These are phyloP conservation scores for Raddia guianensis DNA, from an alignment of 176 grass and related monocot genomes.

Conservation along the genomic window DNA sequence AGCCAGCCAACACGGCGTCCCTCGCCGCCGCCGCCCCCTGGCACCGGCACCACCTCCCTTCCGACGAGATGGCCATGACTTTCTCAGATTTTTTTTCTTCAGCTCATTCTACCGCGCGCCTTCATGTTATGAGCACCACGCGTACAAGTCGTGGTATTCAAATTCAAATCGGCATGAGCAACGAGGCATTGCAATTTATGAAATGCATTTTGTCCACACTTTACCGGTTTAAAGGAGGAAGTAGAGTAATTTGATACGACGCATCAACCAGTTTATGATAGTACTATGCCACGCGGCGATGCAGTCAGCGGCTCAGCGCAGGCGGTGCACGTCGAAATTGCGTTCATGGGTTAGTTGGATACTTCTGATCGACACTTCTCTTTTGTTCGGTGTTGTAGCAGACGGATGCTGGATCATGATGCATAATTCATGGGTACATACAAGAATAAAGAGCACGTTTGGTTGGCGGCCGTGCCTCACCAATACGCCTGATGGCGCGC, in stretches of 20 bases:
- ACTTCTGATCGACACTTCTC: background rate
- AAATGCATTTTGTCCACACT: background rate
- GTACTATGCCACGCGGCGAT: too few species aligned
- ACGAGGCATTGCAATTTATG: background rate
- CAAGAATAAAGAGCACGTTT: background rate
- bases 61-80: constrained; percentile 45
- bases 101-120: background rate
- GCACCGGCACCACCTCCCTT: constrained; percentile 55
- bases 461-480: too few species aligned
- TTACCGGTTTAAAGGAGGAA: too few species aligned
- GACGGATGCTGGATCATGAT: background rate
- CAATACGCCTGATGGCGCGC: too few species aligned
- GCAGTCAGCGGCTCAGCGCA: too few species aligned
- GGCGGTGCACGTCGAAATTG: too few species aligned
- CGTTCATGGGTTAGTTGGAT: too few species aligned
- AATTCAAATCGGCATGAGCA: background rate
- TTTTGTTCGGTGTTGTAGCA: background rate
- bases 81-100: background rate
- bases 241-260: too few species aligned
- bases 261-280: too few species aligned
- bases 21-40: constrained; percentile 46
- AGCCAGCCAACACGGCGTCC: constrained; percentile 30
- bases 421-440: background rate
- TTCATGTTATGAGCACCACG: background rate
- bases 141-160: background rate